Evolutionary conservation across 2,329 filamentous ascomycete genomes (phyloP).

Genomic region (Botryotinia calthae): DNA sequence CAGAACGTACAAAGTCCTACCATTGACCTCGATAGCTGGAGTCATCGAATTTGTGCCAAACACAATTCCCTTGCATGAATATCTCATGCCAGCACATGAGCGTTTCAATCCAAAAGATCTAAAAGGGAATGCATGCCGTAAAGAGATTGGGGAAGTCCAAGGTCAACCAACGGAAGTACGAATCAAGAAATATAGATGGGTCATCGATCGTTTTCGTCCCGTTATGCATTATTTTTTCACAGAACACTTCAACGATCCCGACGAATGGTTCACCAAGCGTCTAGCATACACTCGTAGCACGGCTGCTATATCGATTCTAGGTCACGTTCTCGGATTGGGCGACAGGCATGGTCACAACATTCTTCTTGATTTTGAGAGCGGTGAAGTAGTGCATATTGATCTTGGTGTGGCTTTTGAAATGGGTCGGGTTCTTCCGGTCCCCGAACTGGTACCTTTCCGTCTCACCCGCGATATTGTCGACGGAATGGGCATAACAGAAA

Average conservation of each 20-base stretch:
- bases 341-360: slow-evolving; percentile 98
- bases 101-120: slow-evolving; percentile 82
- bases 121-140: slow-evolving; percentile 72
- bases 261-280: slow-evolving; percentile 90
- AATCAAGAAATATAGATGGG: slow-evolving; percentile 71
- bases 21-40: slow-evolving; percentile 78
- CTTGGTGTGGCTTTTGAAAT: slow-evolving; percentile 96
- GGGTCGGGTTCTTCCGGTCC: slow-evolving; percentile 89
- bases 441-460: slow-evolving; percentile 93
- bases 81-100: slow-evolving; percentile 85
- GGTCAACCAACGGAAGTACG: slow-evolving; percentile 67
- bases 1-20: slow-evolving; percentile 94
- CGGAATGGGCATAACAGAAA: slow-evolving; percentile 92
- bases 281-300: slow-evolving; percentile 91
- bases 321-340: slow-evolving; percentile 86
- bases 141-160: slow-evolving; percentile 73
- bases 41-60: slow-evolving; percentile 97
- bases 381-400: slow-evolving; percentile 96
- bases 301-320: slow-evolving; percentile 91
- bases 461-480: slow-evolving; percentile 93
- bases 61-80: slow-evolving; percentile 89
- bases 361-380: slow-evolving; percentile 81
- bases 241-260: slow-evolving; percentile 87
- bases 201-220: slow-evolving; percentile 80
- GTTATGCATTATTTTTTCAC: slow-evolving; percentile 98